Percentiles rank a stretch among this genome's conserved stretches.
Conservation (phyloP, 108 stramenopile genomes). For the Mayamaea pseudoterrestris region DNA sequence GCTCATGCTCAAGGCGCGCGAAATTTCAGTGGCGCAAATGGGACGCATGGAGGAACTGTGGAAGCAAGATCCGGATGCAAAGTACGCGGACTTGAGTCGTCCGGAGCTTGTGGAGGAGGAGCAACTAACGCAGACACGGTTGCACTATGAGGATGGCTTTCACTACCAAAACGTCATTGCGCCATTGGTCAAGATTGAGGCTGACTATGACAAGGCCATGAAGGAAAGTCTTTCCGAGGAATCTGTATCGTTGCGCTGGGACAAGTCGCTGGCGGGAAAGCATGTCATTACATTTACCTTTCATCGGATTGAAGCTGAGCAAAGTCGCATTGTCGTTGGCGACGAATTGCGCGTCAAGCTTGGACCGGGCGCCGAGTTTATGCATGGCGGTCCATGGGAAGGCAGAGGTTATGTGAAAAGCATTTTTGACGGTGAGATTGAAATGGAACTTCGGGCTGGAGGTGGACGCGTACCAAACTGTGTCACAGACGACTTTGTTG, state of each 20-base stretch:
- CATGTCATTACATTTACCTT: constrained; percentile 79
- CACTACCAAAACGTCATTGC: constrained; percentile 97
- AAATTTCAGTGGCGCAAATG: constrained; percentile 85
- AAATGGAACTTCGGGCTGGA: constrained; percentile 64
- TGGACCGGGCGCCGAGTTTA: constrained; percentile 59
- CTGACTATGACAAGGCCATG: constrained; percentile 93
- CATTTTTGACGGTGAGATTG: constrained; percentile 87
- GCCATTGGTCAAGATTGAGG: constrained; percentile 95
- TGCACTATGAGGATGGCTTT: constrained; percentile 94
- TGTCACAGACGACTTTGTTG: constrained; percentile 81
- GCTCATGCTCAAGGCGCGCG: constrained; percentile 62
- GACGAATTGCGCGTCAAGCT: constrained; percentile 90
- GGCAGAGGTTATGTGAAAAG: constrained; percentile 85
- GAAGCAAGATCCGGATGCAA: constrained; percentile 81
- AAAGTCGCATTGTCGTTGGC: constrained; percentile 80
- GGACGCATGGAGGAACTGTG: constrained; percentile 90
- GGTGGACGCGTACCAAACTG: constrained; percentile 57
- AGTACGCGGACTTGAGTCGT: constrained; percentile 80
- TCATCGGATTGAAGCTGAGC: constrained; percentile 54
- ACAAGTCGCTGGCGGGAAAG: constrained; percentile 78
- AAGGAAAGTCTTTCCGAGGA: constrained; percentile 89
- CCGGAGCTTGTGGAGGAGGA: constrained; percentile 78
- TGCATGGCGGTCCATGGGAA: constrained; percentile 82
- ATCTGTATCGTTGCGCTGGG: constrained; percentile 83
- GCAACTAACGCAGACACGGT: constrained; percentile 72